Base-by-base conservation (phyloP, 2,329 filamentous ascomycete genomes). In the Mycosphaerella sp. region DNA sequence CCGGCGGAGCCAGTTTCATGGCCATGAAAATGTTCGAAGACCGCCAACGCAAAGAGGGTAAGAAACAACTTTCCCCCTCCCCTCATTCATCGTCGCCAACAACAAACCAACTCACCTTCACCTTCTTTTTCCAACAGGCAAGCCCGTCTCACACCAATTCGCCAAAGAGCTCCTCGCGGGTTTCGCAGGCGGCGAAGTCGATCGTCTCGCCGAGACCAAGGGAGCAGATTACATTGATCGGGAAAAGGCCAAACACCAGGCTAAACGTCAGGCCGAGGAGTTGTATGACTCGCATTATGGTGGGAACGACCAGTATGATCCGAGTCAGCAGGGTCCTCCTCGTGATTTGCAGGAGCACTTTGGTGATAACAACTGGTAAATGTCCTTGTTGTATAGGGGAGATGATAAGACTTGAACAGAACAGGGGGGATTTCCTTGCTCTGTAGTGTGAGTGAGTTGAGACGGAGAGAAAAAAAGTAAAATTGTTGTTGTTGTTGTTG, bases 21-120 rank as follows among this genome's bases (percentile, higher is more conserved):
- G 88, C 83, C 64, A 86, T 92, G 80, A 89, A 89, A 78, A 76
- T 84, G 21, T 91, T 84, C 65, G 87, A 91, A 73, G 84, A 90
- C 70, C 77, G 80, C 64, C 85, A 90, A 75, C 84, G 85, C 66
- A 76, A 73, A 53, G 77, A 87, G 69, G 87, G 64, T 66, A 51
- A 49, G 21, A 21, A 17, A 59, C 47, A 23, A 11, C 23, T 46
- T 26, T 73, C 43, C 9, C 14, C 31, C n/a, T 29, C 21, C 5
- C 9, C 3, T n/a, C 21, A 6, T n/a, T 36, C 32, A 38, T 31
- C 12, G 39, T 36, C 23, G 48, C 31, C 6, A 7, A 9, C 23
- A n/a, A 23, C n/a, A 17, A 17, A 17, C 14, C 14, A 17, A 17
- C 14, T 17, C 14, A 17, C 14, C 14, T 17, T 17, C 14, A 17